phyloP scores from a whole-genome alignment of 1,284 basidiomycete species.

The Ceratobasidium sp. region DNA sequence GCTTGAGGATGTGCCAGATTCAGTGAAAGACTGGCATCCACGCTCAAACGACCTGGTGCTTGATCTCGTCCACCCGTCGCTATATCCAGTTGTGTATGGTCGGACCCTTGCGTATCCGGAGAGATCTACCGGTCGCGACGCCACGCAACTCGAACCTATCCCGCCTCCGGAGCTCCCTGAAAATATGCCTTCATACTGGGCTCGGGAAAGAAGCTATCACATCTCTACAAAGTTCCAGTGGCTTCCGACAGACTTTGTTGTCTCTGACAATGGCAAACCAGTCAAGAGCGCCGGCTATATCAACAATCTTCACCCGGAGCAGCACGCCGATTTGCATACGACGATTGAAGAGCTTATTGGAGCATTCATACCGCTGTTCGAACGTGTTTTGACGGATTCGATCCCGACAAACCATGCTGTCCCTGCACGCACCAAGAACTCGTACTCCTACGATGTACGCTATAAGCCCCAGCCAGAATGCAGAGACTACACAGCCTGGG shows the following conservation, averaged over 20 bases:
- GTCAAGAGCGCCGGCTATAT: conserved; percentile 64
- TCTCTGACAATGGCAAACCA: conserved; percentile 54
- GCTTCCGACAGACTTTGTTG: conserved; percentile 63
- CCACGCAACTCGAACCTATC: neutral
- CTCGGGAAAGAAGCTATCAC: neutral
- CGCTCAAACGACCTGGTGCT: conserved; percentile 51
- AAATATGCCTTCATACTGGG: neutral
- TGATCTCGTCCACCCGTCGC: too few species aligned
- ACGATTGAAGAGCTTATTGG: conserved; percentile 59
- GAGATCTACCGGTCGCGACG: neutral
- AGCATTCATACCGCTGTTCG: conserved; percentile 64
- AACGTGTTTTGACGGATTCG: conserved; percentile 67
- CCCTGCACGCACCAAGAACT: conserved; percentile 3
- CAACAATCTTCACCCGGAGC: conserved; percentile 65
- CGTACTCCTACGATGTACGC: conserved; percentile 1
- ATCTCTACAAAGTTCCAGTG: conserved; percentile 59
- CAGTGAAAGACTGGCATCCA: conserved; percentile 54
- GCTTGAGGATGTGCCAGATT: conserved; percentile 52
- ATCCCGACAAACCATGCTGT: conserved; percentile 51
- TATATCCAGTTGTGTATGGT: conserved; percentile 63
- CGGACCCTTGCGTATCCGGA: conserved; percentile 51
- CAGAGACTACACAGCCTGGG: conserved; percentile 51
- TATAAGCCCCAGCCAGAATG: conserved; percentile 1
- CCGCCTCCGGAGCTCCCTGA: neutral
- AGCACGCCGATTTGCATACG: conserved; percentile 56